Base-by-base conservation (phyloP, 768 basidiomycete genomes). In the Ramaria sp. region DNA sequence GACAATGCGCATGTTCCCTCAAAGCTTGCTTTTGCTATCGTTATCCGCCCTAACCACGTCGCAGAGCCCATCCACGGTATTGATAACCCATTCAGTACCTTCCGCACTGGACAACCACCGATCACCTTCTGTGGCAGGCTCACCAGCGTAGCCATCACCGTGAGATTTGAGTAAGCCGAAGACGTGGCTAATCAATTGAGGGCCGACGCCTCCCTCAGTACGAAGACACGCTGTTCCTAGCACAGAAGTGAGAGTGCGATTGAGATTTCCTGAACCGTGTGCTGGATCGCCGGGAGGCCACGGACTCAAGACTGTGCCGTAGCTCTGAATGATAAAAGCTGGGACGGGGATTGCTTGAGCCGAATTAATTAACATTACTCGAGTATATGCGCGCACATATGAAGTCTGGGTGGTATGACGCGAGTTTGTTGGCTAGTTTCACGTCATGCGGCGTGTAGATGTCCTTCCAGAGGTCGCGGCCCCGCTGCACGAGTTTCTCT, bases 81-180 rank as follows among this genome's bases (percentile, higher is more conserved):
- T 82, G 64, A 93, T 74, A 51, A 93, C 83, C 91, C 91, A 94
- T 71, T 87, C 86, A 19, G 87, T 80, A 34, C 91, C 91, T 68
- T 91, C 87, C 66, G 92, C 91, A 59, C 79, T 86, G 22, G 86
- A 76, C 41, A 94, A 78, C 84, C 86, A 94, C 58, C 71, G 75
- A 67, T 91, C 89, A 69, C 86, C 88, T 63, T 79, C 77, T 62
- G 71, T 82, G 61, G 81, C 73, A 37, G 77, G 76, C 53, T 79
- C 77, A 47, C 74, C 73, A 49, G 78, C 65, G 19, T 57, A 57
- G n/a, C 39, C 43, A 10, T 47, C 30, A 46, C 58, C 65, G 55
- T 86, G 84, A 20, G 89, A 88, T 70, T 93, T 95, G 66, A 92
- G 82, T 62, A 95, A 78, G 12, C 92, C 92, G 69, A 90, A 92